Percentiles rank a stretch among this genome's conserved stretches.
Evolutionary conservation across 1,139 yeast species (phyloP).

Genomic region (Blastobotrys capitulatus): DNA sequence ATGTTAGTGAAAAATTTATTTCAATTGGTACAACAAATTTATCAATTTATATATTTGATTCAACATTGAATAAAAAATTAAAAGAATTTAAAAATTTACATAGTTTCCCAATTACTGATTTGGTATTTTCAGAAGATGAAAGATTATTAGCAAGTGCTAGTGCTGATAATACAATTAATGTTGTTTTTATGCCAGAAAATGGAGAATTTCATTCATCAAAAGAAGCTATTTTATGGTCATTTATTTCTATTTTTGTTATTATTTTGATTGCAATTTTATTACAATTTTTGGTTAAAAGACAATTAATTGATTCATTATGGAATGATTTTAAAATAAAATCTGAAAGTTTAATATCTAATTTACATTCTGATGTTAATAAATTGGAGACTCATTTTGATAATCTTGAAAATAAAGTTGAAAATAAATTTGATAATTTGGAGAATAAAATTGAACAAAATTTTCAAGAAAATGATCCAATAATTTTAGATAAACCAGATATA

Average conservation of each 20-base stretch:
- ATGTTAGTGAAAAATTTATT: constrained; percentile 46
- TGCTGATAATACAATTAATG: constrained; percentile 70
- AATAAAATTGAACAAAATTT: not conserved
- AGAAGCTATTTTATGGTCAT: constrained; percentile 42
- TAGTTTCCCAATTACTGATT: constrained; percentile 72
- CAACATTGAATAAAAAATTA: constrained; percentile 45
- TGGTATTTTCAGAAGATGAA: constrained; percentile 67
- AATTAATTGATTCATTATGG: constrained; percentile 31
- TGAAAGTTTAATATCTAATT: not conserved
- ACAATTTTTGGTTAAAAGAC: constrained; percentile 39
- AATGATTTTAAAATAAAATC: not conserved
- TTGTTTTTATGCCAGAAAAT: constrained; percentile 52
- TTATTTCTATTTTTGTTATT: constrained; percentile 44
- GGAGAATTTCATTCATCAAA: constrained; percentile 40
- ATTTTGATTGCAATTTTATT: constrained; percentile 36
- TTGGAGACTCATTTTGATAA: not conserved
- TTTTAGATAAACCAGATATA: not conserved
- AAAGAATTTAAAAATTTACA: constrained; percentile 59
- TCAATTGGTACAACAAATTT: constrained; percentile 76
- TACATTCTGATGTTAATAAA: not conserved
- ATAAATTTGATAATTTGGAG: no score
- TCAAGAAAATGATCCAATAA: not conserved
- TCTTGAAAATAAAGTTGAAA: no score
- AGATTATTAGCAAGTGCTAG: constrained; percentile 67
- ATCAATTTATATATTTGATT: constrained; percentile 52